Percentiles rank a stretch among this genome's conserved stretches.
phyloP scores from a whole-genome alignment of 306 rosid species.

The Rosa chinensis region DNA sequence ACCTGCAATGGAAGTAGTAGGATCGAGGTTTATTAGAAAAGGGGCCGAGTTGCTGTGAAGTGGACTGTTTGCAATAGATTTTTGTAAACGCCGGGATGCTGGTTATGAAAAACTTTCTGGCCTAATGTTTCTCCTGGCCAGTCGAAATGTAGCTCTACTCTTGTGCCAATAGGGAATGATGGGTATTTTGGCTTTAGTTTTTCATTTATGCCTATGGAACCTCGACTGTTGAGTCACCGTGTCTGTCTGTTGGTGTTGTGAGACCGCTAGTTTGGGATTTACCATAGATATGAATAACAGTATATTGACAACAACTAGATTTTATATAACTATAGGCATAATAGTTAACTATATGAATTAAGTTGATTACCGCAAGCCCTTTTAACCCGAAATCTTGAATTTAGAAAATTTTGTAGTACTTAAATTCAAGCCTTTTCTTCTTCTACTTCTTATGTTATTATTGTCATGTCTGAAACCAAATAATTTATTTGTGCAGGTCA shows the following conservation, averaged over 20 bases:
- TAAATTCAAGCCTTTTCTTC: neutral
- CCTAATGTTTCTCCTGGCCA: neutral
- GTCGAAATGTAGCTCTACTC: neutral
- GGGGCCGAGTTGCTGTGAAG: neutral
- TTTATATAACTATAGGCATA: neutral
- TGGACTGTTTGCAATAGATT: neutral
- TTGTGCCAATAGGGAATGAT: neutral
- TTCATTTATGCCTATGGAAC: neutral
- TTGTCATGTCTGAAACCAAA: neutral
- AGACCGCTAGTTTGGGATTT: neutral
- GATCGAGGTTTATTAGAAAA: neutral
- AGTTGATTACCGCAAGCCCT: neutral
- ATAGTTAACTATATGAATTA: neutral
- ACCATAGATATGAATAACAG: neutral
- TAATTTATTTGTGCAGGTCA: constrained; percentile 42
- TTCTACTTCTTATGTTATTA: neutral
- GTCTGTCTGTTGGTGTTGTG: neutral
- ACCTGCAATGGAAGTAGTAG: neutral
- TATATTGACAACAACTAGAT: neutral
- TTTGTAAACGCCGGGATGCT: neutral
- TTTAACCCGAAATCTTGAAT: neutral
- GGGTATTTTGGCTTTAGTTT: neutral
- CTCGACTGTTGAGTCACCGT: neutral
- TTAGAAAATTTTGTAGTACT: neutral
- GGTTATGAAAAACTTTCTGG: neutral